Base-by-base conservation (phyloP, 2,329 filamentous ascomycete species). In the Colletotrichum theobromicola region DNA sequence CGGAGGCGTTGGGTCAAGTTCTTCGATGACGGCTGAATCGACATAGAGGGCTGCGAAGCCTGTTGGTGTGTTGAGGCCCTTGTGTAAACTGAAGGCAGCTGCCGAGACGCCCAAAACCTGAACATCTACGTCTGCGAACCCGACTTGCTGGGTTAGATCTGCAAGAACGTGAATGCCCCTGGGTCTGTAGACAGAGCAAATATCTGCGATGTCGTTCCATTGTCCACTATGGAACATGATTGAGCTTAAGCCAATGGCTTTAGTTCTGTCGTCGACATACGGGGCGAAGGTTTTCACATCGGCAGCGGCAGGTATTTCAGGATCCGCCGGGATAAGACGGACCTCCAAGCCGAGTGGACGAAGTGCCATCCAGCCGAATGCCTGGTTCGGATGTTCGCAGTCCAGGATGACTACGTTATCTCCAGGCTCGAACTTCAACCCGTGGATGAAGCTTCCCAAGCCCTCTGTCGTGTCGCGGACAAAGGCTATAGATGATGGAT, bases 391-490 rank as follows among this genome's bases (percentile, higher is more conserved):
- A 57, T 82, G 81, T 66, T 83, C 82, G 32, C 75, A 77, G 53
- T 83, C 82, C 12, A 83, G 65, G 1, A 82, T 66, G 5, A 83
- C 80, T 8, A 83, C 79, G 32, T 83, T 83, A 46, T 83, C 81
- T 6, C 82, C 82, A 2, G 74, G 69, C 4, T 69, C 10, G 30
- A 83, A 78, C 2, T 42, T 34, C 6, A 82, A 15, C 21, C 76
- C 71, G 7, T 75, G 77, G 50, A 81, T 79, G 69, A 83, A 83
- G 34, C 67, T 71, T 4, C 79, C 79, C 1, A 83, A 72, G 1
- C 76, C 82, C 57, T 83, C 82, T 2, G 82, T 83, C 0, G 82
- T 83, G 62, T 83, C 81, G 4, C 81, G 78, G 1, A 80, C 82
- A 57, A 83, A 80, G 4, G 80, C 79, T 18, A 83, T 76, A 3